Conservation (phyloP, 2,329 filamentous ascomycete species). For the Fusarium lateritium region DNA sequence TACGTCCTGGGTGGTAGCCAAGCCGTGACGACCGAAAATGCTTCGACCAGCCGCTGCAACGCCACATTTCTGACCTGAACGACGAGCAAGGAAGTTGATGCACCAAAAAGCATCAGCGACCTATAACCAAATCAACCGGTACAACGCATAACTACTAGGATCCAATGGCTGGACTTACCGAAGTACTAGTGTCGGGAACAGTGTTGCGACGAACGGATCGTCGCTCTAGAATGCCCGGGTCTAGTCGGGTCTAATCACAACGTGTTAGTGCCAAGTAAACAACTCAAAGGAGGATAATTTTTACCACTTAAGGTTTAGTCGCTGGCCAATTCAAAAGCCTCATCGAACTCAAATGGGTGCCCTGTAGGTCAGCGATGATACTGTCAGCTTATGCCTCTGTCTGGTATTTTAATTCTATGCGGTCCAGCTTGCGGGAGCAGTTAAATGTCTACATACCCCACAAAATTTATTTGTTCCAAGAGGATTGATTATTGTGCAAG, state of each 20-base stretch:
- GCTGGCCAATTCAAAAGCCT: background rate
- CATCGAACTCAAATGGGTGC: background rate
- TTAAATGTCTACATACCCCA: too few species aligned
- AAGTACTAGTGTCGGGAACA: background rate
- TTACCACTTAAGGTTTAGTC: background rate
- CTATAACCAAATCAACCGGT: background rate
- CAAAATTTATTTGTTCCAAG: too few species aligned
- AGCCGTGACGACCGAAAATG: constrained; percentile 1
- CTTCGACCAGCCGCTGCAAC: background rate
- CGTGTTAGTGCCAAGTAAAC: too few species aligned
- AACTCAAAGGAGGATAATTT: too few species aligned
- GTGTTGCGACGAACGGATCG: background rate
- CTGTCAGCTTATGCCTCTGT: background rate
- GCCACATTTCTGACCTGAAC: background rate
- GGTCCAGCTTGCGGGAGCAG: too few species aligned
- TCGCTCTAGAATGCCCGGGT: background rate
- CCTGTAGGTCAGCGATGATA: background rate
- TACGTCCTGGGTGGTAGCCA: background rate
- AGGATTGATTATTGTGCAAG: too few species aligned
- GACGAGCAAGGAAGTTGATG: background rate
- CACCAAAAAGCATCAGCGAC: background rate
- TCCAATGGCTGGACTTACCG: background rate
- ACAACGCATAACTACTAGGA: background rate
- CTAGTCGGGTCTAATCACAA: background rate
- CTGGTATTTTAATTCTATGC: too few species aligned